A percentile compares a stretch with the other conserved stretches of the same genome.
phyloP scores from a whole-genome alignment of 306 rosid species.

The Vigna radiata region DNA sequence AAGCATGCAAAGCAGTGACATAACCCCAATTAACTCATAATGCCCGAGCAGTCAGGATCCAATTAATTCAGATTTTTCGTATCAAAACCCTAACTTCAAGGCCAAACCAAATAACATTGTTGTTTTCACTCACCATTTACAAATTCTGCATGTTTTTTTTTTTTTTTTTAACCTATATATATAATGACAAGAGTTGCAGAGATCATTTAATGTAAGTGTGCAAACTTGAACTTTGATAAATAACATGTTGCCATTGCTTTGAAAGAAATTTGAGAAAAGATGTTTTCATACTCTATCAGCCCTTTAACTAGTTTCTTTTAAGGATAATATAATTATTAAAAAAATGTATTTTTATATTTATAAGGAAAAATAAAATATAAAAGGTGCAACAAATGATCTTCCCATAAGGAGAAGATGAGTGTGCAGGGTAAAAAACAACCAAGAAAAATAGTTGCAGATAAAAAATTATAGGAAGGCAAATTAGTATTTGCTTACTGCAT shows the following conservation, averaged over 20 bases:
- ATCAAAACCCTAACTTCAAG: conserved; percentile 37
- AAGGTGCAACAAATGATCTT: neutral
- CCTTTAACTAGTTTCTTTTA: no score
- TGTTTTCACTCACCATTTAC: conserved; percentile 15
- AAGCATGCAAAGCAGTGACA: conserved; percentile 10
- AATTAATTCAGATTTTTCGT: conserved; percentile 1
- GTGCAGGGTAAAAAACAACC: neutral
- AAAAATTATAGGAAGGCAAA: no score
- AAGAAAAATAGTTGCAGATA: neutral
- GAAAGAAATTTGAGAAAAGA: no score
- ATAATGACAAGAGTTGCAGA: no score
- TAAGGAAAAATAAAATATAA: neutral
- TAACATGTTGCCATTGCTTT: neutral
- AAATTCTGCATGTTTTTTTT: conserved; percentile 14
- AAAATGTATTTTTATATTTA: no score
- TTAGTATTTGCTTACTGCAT: no score
- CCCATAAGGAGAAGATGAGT: neutral
- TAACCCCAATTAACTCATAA: neutral
- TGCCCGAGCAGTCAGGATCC: conserved; percentile 3
- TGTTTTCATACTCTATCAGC: no score
- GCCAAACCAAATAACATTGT: conserved; percentile 7
- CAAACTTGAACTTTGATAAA: neutral
- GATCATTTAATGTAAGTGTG: neutral
- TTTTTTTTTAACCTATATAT: neutral
- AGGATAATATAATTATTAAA: no score